Conservation (phyloP, 176 grass and related monocot species). For the Eragrostis nindensis region DNA sequence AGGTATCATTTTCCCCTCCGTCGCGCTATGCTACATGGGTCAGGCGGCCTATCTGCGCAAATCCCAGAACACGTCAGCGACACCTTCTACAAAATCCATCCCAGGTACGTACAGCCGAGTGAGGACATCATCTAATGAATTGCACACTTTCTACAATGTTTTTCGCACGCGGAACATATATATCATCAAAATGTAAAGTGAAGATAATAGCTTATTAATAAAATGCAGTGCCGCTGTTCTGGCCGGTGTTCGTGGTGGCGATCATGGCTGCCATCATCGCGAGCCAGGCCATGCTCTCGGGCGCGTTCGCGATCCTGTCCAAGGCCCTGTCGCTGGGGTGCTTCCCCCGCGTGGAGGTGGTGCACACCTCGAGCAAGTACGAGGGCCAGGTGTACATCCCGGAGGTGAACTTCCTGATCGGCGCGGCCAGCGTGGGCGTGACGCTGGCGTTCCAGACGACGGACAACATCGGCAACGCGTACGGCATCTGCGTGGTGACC, state of each 20-base stretch:
- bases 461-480: conserved; percentile 64
- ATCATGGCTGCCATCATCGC: conserved; percentile 67
- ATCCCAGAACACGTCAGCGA: conserved; percentile 31
- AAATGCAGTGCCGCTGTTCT: conserved; percentile 58
- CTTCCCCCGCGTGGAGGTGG: conserved; percentile 67
- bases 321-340: conserved; percentile 62
- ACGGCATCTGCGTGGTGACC: conserved; percentile 61
- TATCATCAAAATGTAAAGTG: background rate
- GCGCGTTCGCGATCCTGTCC: conserved; percentile 64
- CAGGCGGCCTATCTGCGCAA: conserved; percentile 70
- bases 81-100: conserved; percentile 71
- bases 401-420: conserved; percentile 65
- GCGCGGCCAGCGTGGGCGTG: conserved; percentile 47
- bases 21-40: conserved; percentile 61
- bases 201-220: background rate
- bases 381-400: conserved; percentile 78
- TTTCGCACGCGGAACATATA: background rate
- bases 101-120: conserved; percentile 46
- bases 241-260: conserved; percentile 69
- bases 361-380: conserved; percentile 71
- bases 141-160: background rate
- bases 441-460: conserved; percentile 60
- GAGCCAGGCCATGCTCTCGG: conserved; percentile 74
- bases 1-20: conserved; percentile 51
- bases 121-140: no score